Evolutionary conservation across 257 asterid genomes (phyloP), one percentile per base, ranked within the genome.

Genomic region (Penstemon eatonii): DNA sequence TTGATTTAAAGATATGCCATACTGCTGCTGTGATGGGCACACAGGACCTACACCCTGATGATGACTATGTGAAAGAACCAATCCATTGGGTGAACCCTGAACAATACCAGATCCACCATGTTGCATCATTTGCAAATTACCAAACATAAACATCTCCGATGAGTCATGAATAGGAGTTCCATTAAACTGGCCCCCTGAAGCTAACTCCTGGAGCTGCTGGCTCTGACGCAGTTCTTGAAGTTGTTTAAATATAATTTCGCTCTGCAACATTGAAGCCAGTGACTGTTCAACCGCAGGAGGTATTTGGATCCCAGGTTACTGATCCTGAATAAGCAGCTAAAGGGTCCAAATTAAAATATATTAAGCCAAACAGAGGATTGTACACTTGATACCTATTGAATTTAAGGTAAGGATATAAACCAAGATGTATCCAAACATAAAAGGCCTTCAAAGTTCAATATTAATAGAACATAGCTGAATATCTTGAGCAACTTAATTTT

Each of bases 171-270:
- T 39, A 19, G 88, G 77, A 42, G 76, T 67, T 56, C 82, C 84
- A 59, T 85, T 77, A 52, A 75, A 79, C 50, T 78, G 84, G 47
- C 65, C 67, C 10, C 72, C 82, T 15, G 87, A 77, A 69, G 79
- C 61, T 36, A 78, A 54, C 62, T 80, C 90, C 72, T 84, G 86
- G 65, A 86, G 82, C 77, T 86, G 90, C 71, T 80, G 88, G 70
- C 82, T 83, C 38, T 81, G 79, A 81, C 80, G 96, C 81, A 82
- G 73, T 68, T 86, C 96, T 69, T 84, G 93, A 82, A 89, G 77
- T 76, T 84, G 93, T 67, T 86, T 86, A 65, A 73, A 80, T 84
- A 86, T 81, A 42, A 89, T 84, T 60, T 88, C 89, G 61, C 92
- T 83, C 75, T 88, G 89, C 84, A 88, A 79, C 96, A 86, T 88